phyloP scores from a whole-genome alignment of 768 basidiomycete genomes.

The Lepiota brunneoincarnata region DNA sequence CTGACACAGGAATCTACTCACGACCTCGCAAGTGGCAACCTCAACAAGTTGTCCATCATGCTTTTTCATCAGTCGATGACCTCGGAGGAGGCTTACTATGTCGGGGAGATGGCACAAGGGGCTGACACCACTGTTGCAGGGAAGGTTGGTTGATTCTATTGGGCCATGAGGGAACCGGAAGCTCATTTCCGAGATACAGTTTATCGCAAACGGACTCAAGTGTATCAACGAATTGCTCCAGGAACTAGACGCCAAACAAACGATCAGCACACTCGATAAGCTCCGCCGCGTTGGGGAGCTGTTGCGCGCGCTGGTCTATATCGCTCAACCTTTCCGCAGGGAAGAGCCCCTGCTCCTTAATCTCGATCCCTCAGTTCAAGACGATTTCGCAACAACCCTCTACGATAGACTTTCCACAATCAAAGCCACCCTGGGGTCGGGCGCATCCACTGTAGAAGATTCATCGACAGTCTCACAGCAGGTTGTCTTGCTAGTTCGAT shows the following conservation, averaged over 20 bases:
- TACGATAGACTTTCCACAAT: constrained; percentile 36
- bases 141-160: constrained; percentile 45
- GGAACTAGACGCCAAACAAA: constrained; percentile 23
- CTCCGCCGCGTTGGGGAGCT: constrained; percentile 63
- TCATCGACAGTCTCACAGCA: constrained; percentile 15
- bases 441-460: constrained; percentile 16
- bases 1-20: constrained; percentile 56
- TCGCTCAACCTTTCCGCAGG: constrained; percentile 63
- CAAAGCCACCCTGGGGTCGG: constrained; percentile 28
- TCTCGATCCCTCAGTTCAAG: constrained; percentile 56
- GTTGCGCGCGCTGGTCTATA: constrained; percentile 64
- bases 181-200: constrained; percentile 36
- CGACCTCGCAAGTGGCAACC: constrained; percentile 53
- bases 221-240: constrained; percentile 57
- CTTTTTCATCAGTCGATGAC: constrained; percentile 74
- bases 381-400: constrained; percentile 51
- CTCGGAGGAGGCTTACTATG: constrained; percentile 77
- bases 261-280: constrained; percentile 32
- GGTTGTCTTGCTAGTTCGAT: constrained; percentile 57
- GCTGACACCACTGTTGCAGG: constrained; percentile 63
- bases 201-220: constrained; percentile 71
- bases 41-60: constrained; percentile 64
- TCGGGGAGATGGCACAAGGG: constrained; percentile 78
- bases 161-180: constrained; percentile 3
- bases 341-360: constrained; percentile 37